A percentile compares a stretch with the other conserved stretches of the same genome.
Evolutionary conservation across 202 grass and related monocot species (phyloP).

Genomic region (Schoenoplectus triqueter): DNA sequence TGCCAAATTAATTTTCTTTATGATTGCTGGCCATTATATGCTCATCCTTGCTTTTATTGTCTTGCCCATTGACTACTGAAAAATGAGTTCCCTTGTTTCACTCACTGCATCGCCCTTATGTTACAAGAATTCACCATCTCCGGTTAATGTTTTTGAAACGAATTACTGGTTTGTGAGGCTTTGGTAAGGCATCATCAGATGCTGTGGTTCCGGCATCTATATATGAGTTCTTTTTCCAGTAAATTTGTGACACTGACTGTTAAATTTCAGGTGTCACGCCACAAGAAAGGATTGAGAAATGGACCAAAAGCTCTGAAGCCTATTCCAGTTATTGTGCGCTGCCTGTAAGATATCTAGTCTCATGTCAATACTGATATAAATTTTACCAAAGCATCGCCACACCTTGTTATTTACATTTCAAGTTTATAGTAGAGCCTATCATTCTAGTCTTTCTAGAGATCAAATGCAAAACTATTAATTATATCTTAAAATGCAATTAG

Average conservation of each 20-base stretch:
- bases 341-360: constrained; percentile 59
- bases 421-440: not conserved
- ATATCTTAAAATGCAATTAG: constrained; percentile 15
- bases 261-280: constrained; percentile 67
- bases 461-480: not conserved
- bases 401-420: not conserved
- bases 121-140: not conserved
- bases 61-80: not conserved
- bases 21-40: not conserved
- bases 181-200: not conserved
- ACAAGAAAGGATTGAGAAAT: constrained; percentile 91
- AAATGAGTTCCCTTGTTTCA: not conserved
- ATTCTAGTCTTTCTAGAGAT: too few species aligned
- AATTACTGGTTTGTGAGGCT: not conserved
- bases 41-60: not conserved
- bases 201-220: constrained; percentile 8
- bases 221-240: not conserved
- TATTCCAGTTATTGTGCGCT: constrained; percentile 89
- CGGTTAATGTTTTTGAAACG: not conserved
- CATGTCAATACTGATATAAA: not conserved
- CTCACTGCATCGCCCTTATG: not conserved
- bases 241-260: constrained; percentile 28
- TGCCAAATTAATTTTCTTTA: not conserved
- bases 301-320: constrained; percentile 85
- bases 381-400: not conserved